A percentile compares a stretch with the other conserved stretches of the same genome.
Evolutionary conservation across 257 asterid genomes (phyloP).

Genomic region (Capsicum pubescens): DNA sequence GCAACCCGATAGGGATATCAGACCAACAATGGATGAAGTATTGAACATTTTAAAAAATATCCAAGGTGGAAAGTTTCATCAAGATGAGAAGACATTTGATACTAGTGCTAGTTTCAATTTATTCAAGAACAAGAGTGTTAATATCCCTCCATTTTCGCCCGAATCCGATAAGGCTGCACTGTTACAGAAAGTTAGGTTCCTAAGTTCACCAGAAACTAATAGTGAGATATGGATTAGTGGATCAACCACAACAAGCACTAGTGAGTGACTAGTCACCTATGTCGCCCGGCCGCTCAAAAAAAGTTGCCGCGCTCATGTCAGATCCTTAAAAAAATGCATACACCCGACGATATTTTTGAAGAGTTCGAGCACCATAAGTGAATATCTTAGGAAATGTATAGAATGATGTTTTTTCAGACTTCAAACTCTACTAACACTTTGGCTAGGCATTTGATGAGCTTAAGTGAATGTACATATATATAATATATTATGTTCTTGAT

Average conservation of each 20-base stretch:
- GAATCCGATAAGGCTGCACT: slow-evolving; percentile 17
- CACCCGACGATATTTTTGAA: background rate
- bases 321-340: background rate
- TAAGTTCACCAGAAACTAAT: slow-evolving; percentile 3
- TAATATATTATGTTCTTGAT: background rate
- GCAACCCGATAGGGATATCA: slow-evolving; percentile 31
- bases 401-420: background rate
- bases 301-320: background rate
- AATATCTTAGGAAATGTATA: background rate
- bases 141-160: background rate
- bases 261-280: slow-evolving; percentile 27
- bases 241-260: background rate
- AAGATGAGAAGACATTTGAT: slow-evolving; percentile 19
- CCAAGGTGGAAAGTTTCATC: background rate
- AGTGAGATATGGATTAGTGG: slow-evolving; percentile 29
- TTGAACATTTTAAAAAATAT: slow-evolving; percentile 26
- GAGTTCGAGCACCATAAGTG: background rate
- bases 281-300: background rate
- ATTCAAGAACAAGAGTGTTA: slow-evolving; percentile 20
- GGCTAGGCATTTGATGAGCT: background rate
- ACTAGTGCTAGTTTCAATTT: slow-evolving; percentile 17
- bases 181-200: slow-evolving; percentile 9
- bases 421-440: background rate
- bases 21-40: slow-evolving; percentile 37
- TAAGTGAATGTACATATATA: background rate